Base-by-base conservation (phyloP, 495 filamentous ascomycete genomes). In the Aspergillus diversus region DNA sequence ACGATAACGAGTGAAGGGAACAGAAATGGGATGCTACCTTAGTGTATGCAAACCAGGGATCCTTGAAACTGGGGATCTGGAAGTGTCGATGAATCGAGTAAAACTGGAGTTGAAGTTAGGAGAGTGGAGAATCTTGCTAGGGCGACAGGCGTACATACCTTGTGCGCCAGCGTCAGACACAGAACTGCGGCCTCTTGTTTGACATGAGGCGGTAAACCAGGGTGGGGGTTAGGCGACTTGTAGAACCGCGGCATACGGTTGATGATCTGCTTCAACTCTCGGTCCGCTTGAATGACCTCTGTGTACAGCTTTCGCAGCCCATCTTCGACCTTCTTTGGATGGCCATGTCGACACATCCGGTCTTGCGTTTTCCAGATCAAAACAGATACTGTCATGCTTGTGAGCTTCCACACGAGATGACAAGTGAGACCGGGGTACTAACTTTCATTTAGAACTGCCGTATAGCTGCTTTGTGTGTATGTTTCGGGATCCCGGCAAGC, bases 41-140 rank as follows among this genome's bases (percentile, higher is more conserved):
- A 5, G 59, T 66, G 35, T 63, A 66, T 12, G 64, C 55, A 46
- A 66, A 66, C 49, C 49, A 60, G 12, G 60, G 64, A 34, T 66
- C 55, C 37, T 51, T 55, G 39, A 63, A 59, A 33, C 60, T 63
- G 15, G 55, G 16, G 16, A 66, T 59, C 34, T 66, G 64, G 46
- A 66, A 63, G 55, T 63, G 60, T 3, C 60, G 60, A 63, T 66
- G 60, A 7, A 66, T 50, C 1, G 48, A 63, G 17, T 55, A 60
- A 48, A 66, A 60, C 64, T 63, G 8, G 6, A 47, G 13, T 8
- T 39, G 37, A 13, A 13, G 37, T 39, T 13, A 13, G 46, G 46
- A n/a, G 46, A n/a, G 12, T 48, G 46, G 46, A 48, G 46, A 13
- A 13, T 39, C 35, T 39, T 12, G 35, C n/a, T n/a, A 27, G 39